Base-by-base conservation (phyloP, 768 basidiomycete species). In the Calocera cornea region DNA sequence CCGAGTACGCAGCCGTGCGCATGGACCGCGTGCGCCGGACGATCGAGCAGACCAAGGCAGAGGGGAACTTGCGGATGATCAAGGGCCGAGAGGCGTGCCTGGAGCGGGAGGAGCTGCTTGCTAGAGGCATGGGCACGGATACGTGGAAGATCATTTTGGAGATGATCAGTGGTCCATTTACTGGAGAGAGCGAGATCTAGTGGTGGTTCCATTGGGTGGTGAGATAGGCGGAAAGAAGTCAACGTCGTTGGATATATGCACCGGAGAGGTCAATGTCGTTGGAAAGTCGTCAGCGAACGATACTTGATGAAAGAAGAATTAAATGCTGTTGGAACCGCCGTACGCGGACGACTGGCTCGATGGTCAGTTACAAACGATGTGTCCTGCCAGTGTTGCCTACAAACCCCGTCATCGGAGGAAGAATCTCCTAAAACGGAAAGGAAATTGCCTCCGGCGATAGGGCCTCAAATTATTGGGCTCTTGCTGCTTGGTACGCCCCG, bases 21-120 rank as follows among this genome's bases (percentile, higher is more conserved):
- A 74, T 81, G n/a, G 70, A 75, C 29, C 75, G 78, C 17, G 76
- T 79, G 10, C 69, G 77, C 1, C 72, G 50, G 69, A 67, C 81
- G 19, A 79, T 81, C 5, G 73, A 69, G 50, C 71, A 68, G 2
- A 79, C 80, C 22, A 76, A 77, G 31, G 67, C 67, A 66, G 71
- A 72, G 65, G 80, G 80, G 0, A 77, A 80, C 29, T 63, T 64
- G 27, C 75, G 79, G 40, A 77, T 78, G 5, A 69, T 78, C 29
- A 66, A 71, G 3, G 78, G 79, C 1, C 67, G 71, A 3, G 75
- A 77, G 54, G 69, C 68, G 67, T 77, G 72, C 68, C 70, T 71
- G 47, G 68, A 73, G 67, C 64, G 74, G 72, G 70, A 79, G 79
- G 69, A 79, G 77, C 60, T 44, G 54, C 36, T 67, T n/a, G 16